Conservation (phyloP, 805 yeast genomes). For the Candida corydali region DNA sequence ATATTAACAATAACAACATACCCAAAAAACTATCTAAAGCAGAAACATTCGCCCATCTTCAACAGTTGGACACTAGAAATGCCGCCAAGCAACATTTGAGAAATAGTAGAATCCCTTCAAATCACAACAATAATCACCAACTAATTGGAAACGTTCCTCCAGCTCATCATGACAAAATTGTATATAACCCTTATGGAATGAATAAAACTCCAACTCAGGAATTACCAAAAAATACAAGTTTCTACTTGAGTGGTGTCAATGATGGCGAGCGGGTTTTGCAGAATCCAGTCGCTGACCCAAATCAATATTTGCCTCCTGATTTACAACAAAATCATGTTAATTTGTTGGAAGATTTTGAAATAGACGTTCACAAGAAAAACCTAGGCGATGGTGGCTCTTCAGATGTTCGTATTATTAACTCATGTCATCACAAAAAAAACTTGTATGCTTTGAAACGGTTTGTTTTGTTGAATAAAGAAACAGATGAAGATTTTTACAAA, state of each 20-base stretch:
- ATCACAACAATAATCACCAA: conserved; percentile 1
- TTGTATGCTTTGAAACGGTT: conserved; percentile 65
- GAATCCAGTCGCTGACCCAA: conserved; percentile 64
- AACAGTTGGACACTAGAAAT: conserved; percentile 26
- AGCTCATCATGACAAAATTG: conserved; percentile 35
- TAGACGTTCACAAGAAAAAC: conserved; percentile 38
- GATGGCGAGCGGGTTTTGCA: conserved; percentile 49
- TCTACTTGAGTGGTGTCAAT: conserved; percentile 28
- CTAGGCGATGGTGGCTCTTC: conserved; percentile 75
- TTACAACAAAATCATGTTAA: conserved; percentile 45
- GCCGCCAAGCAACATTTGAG: conserved; percentile 16
- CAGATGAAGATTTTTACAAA: conserved; percentile 58
- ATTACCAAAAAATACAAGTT: conserved; percentile 24
- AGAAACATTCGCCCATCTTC: conserved; percentile 36
- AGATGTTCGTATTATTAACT: conserved; percentile 47
- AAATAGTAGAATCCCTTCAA: conserved; percentile 10
- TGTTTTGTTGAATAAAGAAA: conserved; percentile 55
- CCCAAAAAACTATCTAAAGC: conserved; percentile 22
- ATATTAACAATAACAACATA: conserved; percentile 2
- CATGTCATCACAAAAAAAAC: conserved; percentile 37
- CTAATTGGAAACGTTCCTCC: conserved; percentile 1
- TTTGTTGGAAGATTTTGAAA: conserved; percentile 53
- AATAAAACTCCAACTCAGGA: conserved; percentile 27
- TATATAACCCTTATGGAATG: conserved; percentile 65
- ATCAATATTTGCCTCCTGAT: conserved; percentile 53